Evolutionary conservation across 2,329 filamentous ascomycete genomes (phyloP).

Genomic region (Penicillium sp.): DNA sequence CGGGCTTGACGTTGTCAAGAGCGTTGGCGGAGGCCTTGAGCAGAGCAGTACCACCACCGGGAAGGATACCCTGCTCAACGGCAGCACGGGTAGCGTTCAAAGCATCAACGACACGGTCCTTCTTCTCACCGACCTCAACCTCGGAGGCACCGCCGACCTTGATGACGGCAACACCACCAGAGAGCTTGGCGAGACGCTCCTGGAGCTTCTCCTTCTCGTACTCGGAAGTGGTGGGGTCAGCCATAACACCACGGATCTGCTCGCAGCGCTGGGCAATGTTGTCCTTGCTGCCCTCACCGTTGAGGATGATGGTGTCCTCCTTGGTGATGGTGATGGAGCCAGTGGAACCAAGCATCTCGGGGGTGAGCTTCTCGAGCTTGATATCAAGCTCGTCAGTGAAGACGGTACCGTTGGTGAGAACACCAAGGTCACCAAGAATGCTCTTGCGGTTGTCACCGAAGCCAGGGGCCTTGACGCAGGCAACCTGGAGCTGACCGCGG

Average conservation of each 20-base stretch:
- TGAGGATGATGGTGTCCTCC: conserved; percentile 98
- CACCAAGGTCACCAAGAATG: conserved; percentile 92
- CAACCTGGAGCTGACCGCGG: conserved; percentile 97
- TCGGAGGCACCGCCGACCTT: conserved; percentile 97
- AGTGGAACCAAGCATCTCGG: conserved; percentile 94
- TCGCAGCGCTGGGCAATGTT: conserved; percentile 91
- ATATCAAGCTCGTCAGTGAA: conserved; percentile 98
- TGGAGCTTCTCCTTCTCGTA: conserved; percentile 99
- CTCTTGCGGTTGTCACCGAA: conserved; percentile 99
- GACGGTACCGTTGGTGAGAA: conserved; percentile 94
- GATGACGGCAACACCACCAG: conserved; percentile 98
- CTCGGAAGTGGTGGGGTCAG: conserved; percentile 89
- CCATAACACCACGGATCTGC: conserved; percentile 97
- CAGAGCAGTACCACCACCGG: conserved; percentile 95
- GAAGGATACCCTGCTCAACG: conserved; percentile 98
- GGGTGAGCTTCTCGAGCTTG: conserved; percentile 97
- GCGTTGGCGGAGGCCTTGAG: conserved; percentile 95
- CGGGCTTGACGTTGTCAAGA: conserved; percentile 75
- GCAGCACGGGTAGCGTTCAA: conserved; percentile 97
- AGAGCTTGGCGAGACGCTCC: conserved; percentile 98
- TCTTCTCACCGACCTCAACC: conserved; percentile 99
- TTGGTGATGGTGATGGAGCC: conserved; percentile 99
- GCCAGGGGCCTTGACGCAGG: conserved; percentile 96
- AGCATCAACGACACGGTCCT: conserved; percentile 98
- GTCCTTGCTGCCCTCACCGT: conserved; percentile 95